These are phyloP conservation scores for Exophiala oligosperma DNA, from an alignment of 2,329 filamentous ascomycete genomes.

Conservation along the genomic window DNA sequence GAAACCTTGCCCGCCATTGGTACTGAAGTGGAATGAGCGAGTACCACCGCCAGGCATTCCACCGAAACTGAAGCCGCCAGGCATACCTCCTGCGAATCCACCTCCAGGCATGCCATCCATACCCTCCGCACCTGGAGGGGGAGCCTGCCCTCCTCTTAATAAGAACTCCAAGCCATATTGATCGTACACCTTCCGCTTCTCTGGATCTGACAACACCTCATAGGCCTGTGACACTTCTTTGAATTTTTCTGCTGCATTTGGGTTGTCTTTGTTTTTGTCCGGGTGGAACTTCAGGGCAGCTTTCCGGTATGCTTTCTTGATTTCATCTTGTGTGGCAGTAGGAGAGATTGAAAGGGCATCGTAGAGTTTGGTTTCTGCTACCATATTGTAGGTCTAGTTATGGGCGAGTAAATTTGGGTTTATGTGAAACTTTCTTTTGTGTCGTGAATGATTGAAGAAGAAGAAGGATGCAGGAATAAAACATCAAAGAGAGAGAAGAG, in stretches of 20 bases:
- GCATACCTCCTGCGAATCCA: conserved; percentile 46
- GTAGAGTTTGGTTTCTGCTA: conserved; percentile 94
- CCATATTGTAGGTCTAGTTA: conserved; percentile 60
- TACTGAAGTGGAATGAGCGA: conserved; percentile 53
- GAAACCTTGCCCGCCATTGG: conserved; percentile 63
- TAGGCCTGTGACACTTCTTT: conserved; percentile 98
- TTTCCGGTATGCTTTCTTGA: conserved; percentile 95
- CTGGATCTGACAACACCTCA: conserved; percentile 94
- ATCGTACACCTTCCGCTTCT: conserved; percentile 95
- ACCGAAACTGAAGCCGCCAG: conserved; percentile 51
- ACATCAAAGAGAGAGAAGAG: neutral
- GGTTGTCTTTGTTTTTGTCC: conserved; percentile 96
- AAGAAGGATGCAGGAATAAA: conserved; percentile 19
- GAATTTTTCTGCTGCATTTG: conserved; percentile 85
- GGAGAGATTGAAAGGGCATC: conserved; percentile 79
- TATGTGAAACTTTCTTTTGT: conserved; percentile 30
- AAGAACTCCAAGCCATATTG: conserved; percentile 93
- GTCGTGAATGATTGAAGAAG: conserved; percentile 23
- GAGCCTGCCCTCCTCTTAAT: conserved; percentile 73
- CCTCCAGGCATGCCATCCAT: conserved; percentile 52
- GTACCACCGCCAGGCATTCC: conserved; percentile 44
- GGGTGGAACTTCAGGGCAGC: conserved; percentile 89
- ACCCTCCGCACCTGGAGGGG: conserved; percentile 58
- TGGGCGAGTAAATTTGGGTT: conserved; percentile 21
- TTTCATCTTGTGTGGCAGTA: conserved; percentile 83